Conservation (phyloP, 2,329 filamentous ascomycete genomes). For the Furcasterigmium furcatum region DNA sequence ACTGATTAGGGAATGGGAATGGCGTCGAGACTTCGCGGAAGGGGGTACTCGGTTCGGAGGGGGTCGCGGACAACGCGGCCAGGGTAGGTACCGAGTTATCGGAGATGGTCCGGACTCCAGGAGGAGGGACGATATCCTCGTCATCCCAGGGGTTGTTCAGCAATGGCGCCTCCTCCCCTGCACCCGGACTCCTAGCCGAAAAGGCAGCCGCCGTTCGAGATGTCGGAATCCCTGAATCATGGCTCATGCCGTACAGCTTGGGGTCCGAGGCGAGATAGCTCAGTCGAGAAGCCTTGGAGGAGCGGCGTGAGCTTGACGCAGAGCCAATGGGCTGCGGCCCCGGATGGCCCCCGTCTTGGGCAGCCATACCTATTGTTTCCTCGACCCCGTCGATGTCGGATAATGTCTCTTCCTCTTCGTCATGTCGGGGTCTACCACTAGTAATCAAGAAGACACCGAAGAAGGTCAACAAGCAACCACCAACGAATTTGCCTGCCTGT, state of each 20-base stretch:
- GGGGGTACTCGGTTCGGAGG: constrained; percentile 27
- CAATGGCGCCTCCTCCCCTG: constrained; percentile 32
- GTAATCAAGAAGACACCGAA: constrained; percentile 97
- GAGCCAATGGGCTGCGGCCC: constrained; percentile 22
- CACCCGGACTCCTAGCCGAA: constrained; percentile 25
- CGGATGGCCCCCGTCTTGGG: constrained; percentile 47
- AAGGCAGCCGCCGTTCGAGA: constrained; percentile 26
- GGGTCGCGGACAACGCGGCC: constrained; percentile 16
- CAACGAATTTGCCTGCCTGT: constrained; percentile 80
- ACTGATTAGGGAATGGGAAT: constrained; percentile 5
- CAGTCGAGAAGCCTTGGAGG: constrained; percentile 43
- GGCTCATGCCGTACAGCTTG: constrained; percentile 30
- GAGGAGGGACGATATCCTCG: constrained; percentile 19
- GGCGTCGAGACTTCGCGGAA: constrained; percentile 18
- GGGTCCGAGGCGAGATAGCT: constrained; percentile 36
- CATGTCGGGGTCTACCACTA: constrained; percentile 64
- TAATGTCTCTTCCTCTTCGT: constrained; percentile 54
- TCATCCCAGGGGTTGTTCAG: constrained; percentile 42
- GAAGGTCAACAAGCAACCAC: constrained; percentile 89
- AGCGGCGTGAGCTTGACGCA: constrained; percentile 38
- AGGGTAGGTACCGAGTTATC: constrained; percentile 28
- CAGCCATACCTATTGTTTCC: constrained; percentile 57
- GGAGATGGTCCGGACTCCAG: constrained; percentile 32
- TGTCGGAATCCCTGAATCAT: constrained; percentile 31
- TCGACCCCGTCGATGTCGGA: constrained; percentile 58